A percentile compares a stretch with the other conserved stretches of the same genome.
These are phyloP conservation scores for Termitomyces sp. DNA, from an alignment of 1,284 basidiomycete genomes.

Conservation along the genomic window DNA sequence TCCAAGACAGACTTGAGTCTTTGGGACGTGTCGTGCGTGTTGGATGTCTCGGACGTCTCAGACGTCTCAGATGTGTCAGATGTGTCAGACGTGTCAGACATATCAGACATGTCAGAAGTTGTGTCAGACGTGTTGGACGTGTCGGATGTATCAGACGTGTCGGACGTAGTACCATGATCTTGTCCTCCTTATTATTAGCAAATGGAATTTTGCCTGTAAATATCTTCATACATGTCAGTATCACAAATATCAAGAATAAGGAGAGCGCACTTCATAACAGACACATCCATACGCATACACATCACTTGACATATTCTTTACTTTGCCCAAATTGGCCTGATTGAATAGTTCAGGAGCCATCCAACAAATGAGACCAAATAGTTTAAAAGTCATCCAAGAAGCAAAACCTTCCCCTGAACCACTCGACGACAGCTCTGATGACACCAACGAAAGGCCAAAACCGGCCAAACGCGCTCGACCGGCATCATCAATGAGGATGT, in stretches of 20 bases:
- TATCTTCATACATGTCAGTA: constrained; percentile 5
- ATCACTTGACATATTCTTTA: constrained; percentile 16
- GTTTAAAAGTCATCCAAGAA: too few species aligned
- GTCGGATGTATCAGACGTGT: too few species aligned
- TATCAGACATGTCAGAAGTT: too few species aligned
- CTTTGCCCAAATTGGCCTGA: too few species aligned
- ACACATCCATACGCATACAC: constrained; percentile 12
- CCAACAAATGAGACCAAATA: background rate
- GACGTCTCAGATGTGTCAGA: too few species aligned
- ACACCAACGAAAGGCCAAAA: constrained; percentile 19
- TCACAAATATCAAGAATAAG: background rate
- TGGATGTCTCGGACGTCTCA: too few species aligned
- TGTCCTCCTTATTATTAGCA: background rate
- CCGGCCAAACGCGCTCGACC: constrained; percentile 18
- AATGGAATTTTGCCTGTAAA: constrained; percentile 14
- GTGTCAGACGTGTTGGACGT: too few species aligned
- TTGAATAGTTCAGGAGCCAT: constrained; percentile 6
- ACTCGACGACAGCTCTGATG: too few species aligned
- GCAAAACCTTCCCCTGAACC: too few species aligned
- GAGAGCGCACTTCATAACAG: constrained; percentile 13
- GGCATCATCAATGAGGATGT: constrained; percentile 15
- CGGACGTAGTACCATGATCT: background rate
- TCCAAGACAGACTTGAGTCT: background rate
- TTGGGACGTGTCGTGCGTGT: too few species aligned
- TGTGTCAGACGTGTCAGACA: too few species aligned